phyloP scores from a whole-genome alignment of 2,329 filamentous ascomycete species.

The Aschersonia sp. region DNA sequence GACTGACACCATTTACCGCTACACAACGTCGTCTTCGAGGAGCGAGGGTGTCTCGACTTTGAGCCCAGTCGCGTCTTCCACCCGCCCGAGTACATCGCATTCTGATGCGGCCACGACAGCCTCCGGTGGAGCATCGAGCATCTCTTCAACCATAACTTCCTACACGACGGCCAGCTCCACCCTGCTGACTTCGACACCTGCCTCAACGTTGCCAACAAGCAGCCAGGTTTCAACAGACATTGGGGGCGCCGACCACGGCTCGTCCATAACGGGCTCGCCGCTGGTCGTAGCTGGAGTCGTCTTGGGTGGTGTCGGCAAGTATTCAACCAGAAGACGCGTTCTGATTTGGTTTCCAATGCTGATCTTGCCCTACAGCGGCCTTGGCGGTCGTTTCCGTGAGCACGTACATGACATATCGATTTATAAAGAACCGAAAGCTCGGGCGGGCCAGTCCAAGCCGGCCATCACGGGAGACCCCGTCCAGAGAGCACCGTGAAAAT shows the following conservation, averaged over 20 bases:
- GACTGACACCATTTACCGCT: slow-evolving; percentile 7
- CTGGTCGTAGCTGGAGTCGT: not conserved
- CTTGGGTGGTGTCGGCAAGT: not conserved
- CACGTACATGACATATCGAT: slow-evolving; percentile 1
- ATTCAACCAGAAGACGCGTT: not conserved
- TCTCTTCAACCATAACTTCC: not conserved
- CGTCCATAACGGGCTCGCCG: not conserved
- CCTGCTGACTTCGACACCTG: not conserved
- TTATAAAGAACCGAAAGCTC: not conserved
- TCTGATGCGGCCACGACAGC: not conserved
- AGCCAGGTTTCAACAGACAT: not conserved
- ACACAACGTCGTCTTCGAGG: slow-evolving; percentile 2
- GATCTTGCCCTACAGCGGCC: not conserved
- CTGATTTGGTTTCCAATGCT: not conserved
- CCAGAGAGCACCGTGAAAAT: not conserved
- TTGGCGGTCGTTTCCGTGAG: slow-evolving; percentile 1
- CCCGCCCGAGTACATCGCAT: not conserved
- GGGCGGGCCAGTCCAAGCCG: not conserved
- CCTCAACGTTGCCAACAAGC: not conserved
- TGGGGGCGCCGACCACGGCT: not conserved
- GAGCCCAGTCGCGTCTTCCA: not conserved
- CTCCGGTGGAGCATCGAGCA: not conserved
- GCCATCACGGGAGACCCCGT: not conserved
- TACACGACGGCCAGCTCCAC: not conserved
- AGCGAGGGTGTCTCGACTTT: not conserved